Percentiles rank a stretch among this genome's conserved stretches.
These are phyloP conservation scores for Ricinus communis DNA, from an alignment of 345 rosid species.

Conservation along the genomic window DNA sequence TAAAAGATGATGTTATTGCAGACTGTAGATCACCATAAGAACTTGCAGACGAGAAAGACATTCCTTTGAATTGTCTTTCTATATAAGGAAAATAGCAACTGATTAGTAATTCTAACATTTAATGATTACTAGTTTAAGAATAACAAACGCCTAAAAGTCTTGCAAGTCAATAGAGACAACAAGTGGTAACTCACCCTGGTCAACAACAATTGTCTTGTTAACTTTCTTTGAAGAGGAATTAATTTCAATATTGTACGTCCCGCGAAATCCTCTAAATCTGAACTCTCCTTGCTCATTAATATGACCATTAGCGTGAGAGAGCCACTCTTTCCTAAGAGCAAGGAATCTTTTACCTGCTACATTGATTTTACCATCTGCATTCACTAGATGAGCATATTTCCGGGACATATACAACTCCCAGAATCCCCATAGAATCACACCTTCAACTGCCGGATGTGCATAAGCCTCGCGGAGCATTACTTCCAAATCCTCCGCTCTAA, in stretches of 20 bases:
- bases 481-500: slow-evolving; percentile 27
- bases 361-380: slow-evolving; percentile 29
- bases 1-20: not conserved
- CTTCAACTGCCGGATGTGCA: slow-evolving; percentile 32
- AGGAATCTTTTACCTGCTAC: slow-evolving; percentile 31
- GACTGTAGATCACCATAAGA: not conserved
- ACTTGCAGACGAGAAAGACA: not conserved
- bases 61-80: not conserved
- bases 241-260: slow-evolving; percentile 21
- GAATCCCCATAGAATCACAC: slow-evolving; percentile 32
- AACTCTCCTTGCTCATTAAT: slow-evolving; percentile 18
- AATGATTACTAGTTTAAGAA: not conserved
- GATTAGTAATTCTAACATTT: not conserved
- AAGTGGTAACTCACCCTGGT: slow-evolving; percentile 17
- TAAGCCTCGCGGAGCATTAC: slow-evolving; percentile 32
- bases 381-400: slow-evolving; percentile 25
- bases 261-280: slow-evolving; percentile 34
- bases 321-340: slow-evolving; percentile 27
- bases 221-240: slow-evolving; percentile 4
- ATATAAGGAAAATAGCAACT: not conserved
- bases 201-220: slow-evolving; percentile 24
- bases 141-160: not conserved
- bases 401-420: slow-evolving; percentile 30
- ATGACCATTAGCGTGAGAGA: slow-evolving; percentile 12
- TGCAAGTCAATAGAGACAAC: slow-evolving; percentile 23